A percentile compares a stretch with the other conserved stretches of the same genome.
Evolutionary conservation across 176 grass and related monocot species (phyloP).

Genomic region (Paspalum vaginatum): DNA sequence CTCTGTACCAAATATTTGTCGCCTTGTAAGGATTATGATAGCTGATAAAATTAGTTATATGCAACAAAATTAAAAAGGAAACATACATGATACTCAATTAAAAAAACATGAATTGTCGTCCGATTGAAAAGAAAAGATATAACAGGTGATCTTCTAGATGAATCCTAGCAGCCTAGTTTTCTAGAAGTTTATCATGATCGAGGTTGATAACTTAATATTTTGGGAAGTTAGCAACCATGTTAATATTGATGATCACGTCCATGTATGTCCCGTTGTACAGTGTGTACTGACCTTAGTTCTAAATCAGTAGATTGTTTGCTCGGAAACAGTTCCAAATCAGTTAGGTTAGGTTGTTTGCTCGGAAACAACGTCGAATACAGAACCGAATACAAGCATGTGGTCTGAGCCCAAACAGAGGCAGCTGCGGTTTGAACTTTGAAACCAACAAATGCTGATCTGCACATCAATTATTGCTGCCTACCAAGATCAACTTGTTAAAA

Average conservation of each 20-base stretch:
- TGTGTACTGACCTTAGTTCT: too few species aligned
- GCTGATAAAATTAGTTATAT: too few species aligned
- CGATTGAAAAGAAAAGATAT: too few species aligned
- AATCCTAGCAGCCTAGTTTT: not conserved
- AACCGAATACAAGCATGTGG: not conserved
- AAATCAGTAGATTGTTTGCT: not conserved
- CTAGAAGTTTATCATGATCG: not conserved
- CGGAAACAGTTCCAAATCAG: not conserved
- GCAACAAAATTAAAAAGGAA: too few species aligned
- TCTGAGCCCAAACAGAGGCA: constrained; percentile 1
- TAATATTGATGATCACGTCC: not conserved
- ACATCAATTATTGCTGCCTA: not conserved
- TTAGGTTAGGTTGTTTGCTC: not conserved
- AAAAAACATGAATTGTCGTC: too few species aligned
- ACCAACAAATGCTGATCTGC: not conserved
- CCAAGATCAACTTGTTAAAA: not conserved
- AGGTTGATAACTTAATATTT: not conserved
- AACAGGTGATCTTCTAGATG: not conserved
- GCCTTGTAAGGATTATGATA: too few species aligned
- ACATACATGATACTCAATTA: too few species aligned
- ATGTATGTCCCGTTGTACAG: not conserved
- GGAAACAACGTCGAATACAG: not conserved
- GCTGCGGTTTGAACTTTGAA: constrained; percentile 20
- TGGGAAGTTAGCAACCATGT: not conserved
- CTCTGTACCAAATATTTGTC: too few species aligned